Conservation (phyloP, 176 grass and related monocot genomes). For the Raddia distichophylla region DNA sequence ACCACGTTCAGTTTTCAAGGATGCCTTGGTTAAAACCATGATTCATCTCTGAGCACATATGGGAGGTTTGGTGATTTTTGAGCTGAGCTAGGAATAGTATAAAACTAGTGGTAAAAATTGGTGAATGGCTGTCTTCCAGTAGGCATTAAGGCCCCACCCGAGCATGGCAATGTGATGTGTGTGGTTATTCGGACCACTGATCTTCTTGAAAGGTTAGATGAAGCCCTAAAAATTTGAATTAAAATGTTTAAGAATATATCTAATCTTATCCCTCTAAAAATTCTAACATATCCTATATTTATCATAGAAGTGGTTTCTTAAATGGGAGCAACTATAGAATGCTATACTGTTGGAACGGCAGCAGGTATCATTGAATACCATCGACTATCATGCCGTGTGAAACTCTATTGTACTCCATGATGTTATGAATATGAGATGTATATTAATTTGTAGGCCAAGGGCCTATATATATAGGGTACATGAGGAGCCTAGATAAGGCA, state of each 20-base stretch:
- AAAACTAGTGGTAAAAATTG: background rate
- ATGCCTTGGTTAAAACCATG: background rate
- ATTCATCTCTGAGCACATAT: background rate
- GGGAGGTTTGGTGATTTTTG: conserved; percentile 17
- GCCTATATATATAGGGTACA: too few relatives aligned
- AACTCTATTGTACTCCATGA: too few relatives aligned
- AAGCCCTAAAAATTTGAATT: background rate
- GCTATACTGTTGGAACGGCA: too few relatives aligned
- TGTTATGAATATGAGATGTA: too few relatives aligned
- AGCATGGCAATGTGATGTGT: conserved; percentile 3
- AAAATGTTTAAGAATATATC: background rate
- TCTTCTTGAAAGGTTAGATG: background rate
- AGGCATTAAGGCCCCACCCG: background rate
- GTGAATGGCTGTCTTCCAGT: background rate
- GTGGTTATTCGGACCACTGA: background rate
- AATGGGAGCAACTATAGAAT: background rate
- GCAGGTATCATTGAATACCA: too few relatives aligned
- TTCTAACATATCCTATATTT: background rate
- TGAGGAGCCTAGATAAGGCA: too few relatives aligned
- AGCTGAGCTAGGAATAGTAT: background rate
- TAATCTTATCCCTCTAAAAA: background rate
- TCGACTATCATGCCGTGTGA: too few relatives aligned
- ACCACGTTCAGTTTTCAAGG: background rate
- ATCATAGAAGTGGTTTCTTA: background rate
- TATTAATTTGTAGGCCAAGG: too few relatives aligned